Evolutionary conservation across 1,284 basidiomycete species (phyloP).

Genomic region (Nidula niveotomentosa): DNA sequence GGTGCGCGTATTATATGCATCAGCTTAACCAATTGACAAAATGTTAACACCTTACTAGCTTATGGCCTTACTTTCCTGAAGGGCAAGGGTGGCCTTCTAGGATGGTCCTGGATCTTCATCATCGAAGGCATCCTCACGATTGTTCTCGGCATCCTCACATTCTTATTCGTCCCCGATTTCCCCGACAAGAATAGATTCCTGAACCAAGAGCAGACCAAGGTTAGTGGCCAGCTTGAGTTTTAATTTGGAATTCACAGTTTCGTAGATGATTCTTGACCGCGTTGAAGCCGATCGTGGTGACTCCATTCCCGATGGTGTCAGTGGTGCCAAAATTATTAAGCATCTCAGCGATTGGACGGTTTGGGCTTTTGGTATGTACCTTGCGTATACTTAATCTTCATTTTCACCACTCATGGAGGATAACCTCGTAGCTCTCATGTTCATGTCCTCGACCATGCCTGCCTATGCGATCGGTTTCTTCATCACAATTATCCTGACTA

Average conservation of each 20-base stretch:
- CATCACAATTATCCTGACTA: conserved; percentile 33
- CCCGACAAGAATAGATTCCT: conserved; percentile 39
- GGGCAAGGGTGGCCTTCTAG: conserved; percentile 27
- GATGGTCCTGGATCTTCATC: conserved; percentile 44
- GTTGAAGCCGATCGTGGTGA: conserved; percentile 38
- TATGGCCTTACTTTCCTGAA: conserved; percentile 32
- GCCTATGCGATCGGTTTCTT: conserved; percentile 38
- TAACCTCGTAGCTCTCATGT: conserved; percentile 27
- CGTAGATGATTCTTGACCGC: conserved; percentile 28
- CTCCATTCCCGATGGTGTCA: conserved; percentile 33
- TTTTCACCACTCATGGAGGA: neutral
- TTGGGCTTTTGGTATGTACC: conserved; percentile 32
- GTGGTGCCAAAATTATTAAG: conserved; percentile 23
- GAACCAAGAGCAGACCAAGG: conserved; percentile 27
- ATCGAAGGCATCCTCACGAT: conserved; percentile 40
- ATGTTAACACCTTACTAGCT: conserved; percentile 17
- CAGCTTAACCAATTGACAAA: neutral
- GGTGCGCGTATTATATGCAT: neutral
- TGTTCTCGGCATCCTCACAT: conserved; percentile 30
- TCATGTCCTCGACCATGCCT: conserved; percentile 35
- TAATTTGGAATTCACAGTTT: neutral
- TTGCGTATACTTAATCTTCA: neutral
- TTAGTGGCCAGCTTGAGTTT: neutral
- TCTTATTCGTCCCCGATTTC: conserved; percentile 36
- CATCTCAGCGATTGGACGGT: conserved; percentile 36